These are phyloP conservation scores for Amyloporia xantha DNA, from an alignment of 768 basidiomycete genomes.

Conservation along the genomic window DNA sequence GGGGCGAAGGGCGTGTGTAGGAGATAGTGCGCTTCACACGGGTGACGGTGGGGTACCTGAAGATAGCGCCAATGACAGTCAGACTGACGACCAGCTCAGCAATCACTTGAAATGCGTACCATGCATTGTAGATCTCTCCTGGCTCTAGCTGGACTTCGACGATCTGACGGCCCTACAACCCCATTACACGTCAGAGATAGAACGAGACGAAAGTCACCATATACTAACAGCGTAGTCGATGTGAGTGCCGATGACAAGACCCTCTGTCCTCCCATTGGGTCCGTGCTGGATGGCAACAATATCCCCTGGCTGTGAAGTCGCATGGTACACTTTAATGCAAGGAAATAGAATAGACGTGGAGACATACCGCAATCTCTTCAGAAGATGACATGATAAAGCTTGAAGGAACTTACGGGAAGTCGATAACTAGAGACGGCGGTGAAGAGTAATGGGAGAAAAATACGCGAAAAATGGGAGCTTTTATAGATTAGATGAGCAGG, in stretches of 20 bases:
- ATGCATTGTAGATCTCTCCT: slow-evolving; percentile 61
- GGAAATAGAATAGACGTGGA: not conserved
- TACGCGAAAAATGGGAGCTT: slow-evolving; percentile 25
- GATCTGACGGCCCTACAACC: slow-evolving; percentile 68
- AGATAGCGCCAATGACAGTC: not conserved
- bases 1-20: slow-evolving; percentile 42
- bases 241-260: slow-evolving; percentile 74
- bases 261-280: slow-evolving; percentile 59
- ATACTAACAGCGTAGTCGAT: slow-evolving; percentile 58
- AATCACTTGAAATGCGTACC: slow-evolving; percentile 30
- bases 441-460: slow-evolving; percentile 23
- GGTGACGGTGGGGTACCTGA: slow-evolving; percentile 72
- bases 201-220: not conserved
- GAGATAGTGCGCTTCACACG: slow-evolving; percentile 70
- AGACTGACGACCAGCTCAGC: not conserved
- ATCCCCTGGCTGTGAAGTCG: slow-evolving; percentile 58
- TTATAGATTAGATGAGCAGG: slow-evolving; percentile 46
- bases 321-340: not conserved
- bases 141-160: slow-evolving; percentile 77
- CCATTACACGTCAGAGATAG: not conserved
- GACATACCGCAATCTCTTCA: slow-evolving; percentile 30
- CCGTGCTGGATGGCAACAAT: slow-evolving; percentile 72
- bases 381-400: slow-evolving; percentile 16
- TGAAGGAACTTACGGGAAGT: slow-evolving; percentile 13
- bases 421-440: slow-evolving; percentile 20